Evolutionary conservation across 805 yeast species (phyloP), one percentile per base, ranked within the genome.

Genomic region (Lipomyces chichibuensis): DNA sequence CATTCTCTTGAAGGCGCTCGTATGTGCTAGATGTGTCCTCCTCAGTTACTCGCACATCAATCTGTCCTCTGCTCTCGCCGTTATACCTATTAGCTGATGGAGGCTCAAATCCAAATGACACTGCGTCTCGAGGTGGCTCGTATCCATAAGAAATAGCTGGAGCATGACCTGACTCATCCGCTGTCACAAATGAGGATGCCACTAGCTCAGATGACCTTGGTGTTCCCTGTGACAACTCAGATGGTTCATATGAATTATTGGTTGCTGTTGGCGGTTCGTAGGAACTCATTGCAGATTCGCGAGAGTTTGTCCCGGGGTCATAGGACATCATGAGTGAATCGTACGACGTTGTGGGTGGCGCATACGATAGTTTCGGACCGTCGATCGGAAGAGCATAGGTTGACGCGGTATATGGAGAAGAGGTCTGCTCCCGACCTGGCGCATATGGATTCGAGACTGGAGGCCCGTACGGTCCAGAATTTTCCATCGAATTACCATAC

Each of bases 241-340:
- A 49, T 11, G 70, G 60, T 11, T 65, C 60, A 33, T 61, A 59
- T 39, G 54, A 51, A 52, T 61, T 71, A 29, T 74, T 72, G 25
- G 55, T 60, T 2, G 62, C 8, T 9, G 46, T 32, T 27, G 66
- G 60, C 39, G 62, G 56, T 25, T 39, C 65, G 17, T 60, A 59
- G 46, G 60, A 29, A 25, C 20, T 32, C n/a, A 14, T 46, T 33
- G 23, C 49, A 51, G 59, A 46, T 23, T 51, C 49, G 56, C 43
- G 39, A 56, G 55, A 17, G 11, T 33, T 55, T 35, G 62, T 27
- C 4, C 27, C 29, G 27, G 60, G 43, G n/a, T 65, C 65, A 27
- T 46, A 61, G 23, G 58, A 35, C 27, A 63, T 27, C 3, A 14
- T 14, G 23, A 33, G 20, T 11, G 67, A 60, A 13, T 65, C 65